Conservation (phyloP, 257 asterid genomes). For the Forsythia suspensa region DNA sequence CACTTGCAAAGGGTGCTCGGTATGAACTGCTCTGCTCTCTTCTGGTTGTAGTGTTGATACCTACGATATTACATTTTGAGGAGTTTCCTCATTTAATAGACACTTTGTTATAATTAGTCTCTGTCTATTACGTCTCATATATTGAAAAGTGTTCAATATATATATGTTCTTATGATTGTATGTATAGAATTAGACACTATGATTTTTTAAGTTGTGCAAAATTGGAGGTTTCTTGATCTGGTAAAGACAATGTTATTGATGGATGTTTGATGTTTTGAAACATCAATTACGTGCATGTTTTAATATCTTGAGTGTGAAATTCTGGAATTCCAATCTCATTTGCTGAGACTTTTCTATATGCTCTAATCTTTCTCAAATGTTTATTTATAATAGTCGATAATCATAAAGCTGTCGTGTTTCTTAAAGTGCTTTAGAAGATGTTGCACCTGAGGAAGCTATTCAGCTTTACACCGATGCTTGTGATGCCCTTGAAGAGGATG, state of each 20-base stretch:
- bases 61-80: not conserved
- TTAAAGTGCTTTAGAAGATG: constrained; percentile 83
- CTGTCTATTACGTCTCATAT: not conserved
- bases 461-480: constrained; percentile 84
- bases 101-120: constrained; percentile 2
- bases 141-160: not conserved
- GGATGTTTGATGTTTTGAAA: not conserved
- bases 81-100: constrained; percentile 13
- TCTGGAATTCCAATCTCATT: not conserved
- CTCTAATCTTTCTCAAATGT: not conserved
- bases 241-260: not conserved
- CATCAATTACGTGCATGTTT: not conserved
- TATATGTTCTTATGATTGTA: too few relatives aligned
- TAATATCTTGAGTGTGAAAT: constrained; percentile 4
- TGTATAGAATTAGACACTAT: too few relatives aligned
- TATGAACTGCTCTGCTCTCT: constrained; percentile 30
- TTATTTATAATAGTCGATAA: constrained; percentile 21
- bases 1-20: constrained; percentile 99
- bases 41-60: not conserved
- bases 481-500: constrained; percentile 84
- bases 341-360: not conserved
- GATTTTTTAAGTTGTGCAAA: too few relatives aligned
- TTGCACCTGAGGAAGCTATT: constrained; percentile 80
- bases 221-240: too few relatives aligned
- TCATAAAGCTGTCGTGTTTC: constrained; percentile 5